Conservation (phyloP, 2,329 filamentous ascomycete genomes). For the Fusarium brevicatenulatum region DNA sequence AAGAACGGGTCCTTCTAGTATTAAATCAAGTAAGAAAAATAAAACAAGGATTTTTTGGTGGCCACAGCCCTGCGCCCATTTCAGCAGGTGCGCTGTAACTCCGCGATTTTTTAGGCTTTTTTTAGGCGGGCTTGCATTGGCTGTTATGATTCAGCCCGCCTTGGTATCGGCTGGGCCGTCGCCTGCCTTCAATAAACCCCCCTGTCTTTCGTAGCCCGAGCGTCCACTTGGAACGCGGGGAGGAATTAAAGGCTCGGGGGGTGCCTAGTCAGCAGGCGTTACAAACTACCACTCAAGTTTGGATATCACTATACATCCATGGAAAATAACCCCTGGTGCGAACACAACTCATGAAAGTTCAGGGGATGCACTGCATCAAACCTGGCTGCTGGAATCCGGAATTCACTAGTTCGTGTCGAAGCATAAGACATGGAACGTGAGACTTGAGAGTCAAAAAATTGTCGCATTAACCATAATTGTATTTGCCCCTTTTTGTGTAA, state of each 20-base stretch:
- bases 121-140: constrained; percentile 32
- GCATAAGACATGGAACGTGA: constrained; percentile 8
- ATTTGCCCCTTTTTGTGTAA: constrained; percentile 17
- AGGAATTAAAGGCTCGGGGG: constrained; percentile 34
- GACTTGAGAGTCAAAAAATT: constrained; percentile 17
- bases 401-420: constrained; percentile 1
- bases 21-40: constrained; percentile 23
- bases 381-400: constrained; percentile 17
- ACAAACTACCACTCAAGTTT: constrained; percentile 13
- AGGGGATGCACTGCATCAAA: constrained; percentile 4
- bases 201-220: constrained; percentile 10
- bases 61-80: constrained; percentile 23
- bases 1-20: constrained; percentile 30
- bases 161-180: constrained; percentile 10
- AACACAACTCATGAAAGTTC: constrained; percentile 7
- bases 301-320: constrained; percentile 14
- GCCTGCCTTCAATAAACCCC: constrained; percentile 1
- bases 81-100: constrained; percentile 21
- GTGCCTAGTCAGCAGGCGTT: constrained; percentile 14
- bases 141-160: constrained; percentile 14
- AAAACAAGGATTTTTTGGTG: constrained; percentile 36
- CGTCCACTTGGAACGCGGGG: constrained; percentile 38
- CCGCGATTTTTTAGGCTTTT: constrained; percentile 24
- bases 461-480: constrained; percentile 10
- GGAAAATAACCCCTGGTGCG: constrained; percentile 34